Conservation (phyloP, 176 grass and related monocot species). For the Oryza longistaminata region DNA sequence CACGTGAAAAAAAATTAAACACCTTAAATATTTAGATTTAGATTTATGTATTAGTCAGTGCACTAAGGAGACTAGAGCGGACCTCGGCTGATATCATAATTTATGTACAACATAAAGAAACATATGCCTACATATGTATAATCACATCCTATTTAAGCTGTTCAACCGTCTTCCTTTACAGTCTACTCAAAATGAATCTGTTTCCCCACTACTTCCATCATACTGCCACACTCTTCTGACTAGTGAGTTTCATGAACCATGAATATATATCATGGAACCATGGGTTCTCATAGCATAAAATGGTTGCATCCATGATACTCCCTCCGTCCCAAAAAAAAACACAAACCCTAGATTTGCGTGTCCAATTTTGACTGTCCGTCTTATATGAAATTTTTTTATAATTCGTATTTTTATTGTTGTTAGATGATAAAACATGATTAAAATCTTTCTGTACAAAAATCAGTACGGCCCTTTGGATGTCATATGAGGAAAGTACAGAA, state of each 20-base stretch:
- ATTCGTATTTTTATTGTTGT: no score
- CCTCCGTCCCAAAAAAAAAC: no score
- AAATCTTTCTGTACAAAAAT: no score
- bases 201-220: neutral
- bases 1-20: neutral
- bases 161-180: neutral
- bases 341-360: no score
- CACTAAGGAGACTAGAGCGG: neutral
- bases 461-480: no score
- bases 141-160: neutral
- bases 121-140: neutral
- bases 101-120: neutral
- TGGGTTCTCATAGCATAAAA: constrained; percentile 3
- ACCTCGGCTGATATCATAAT: neutral
- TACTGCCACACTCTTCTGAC: neutral
- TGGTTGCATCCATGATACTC: neutral
- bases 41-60: neutral
- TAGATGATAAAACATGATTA: no score
- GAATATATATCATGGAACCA: neutral
- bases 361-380: no score
- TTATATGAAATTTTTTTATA: no score
- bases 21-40: neutral
- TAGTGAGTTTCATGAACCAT: neutral
- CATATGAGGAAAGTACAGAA: no score
- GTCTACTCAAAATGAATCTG: neutral